Evolutionary conservation across 495 filamentous ascomycete species (phyloP).

Genomic region (Hyaloscypha variabilis): DNA sequence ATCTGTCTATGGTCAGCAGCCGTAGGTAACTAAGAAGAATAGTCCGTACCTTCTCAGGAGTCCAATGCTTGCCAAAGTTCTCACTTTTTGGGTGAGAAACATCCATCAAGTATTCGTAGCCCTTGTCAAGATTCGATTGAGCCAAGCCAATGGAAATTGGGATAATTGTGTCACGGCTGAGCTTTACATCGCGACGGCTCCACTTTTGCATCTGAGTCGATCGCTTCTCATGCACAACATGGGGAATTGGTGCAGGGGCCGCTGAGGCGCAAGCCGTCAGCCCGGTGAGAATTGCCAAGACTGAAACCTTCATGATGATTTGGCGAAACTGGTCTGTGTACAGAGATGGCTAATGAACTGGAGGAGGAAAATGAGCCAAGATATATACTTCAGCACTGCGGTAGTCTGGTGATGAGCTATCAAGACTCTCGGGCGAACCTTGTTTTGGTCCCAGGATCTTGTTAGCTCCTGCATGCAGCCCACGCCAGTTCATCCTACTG

Average conservation of each 20-base stretch:
- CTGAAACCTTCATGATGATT: slow-evolving; percentile 13
- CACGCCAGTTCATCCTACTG: no score
- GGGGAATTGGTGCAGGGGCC: slow-evolving; percentile 3
- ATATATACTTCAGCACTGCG: not conserved
- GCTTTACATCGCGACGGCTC: slow-evolving; percentile 7
- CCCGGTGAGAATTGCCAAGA: not conserved
- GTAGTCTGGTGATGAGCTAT: no score
- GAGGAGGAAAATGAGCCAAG: not conserved
- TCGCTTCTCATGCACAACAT: slow-evolving; percentile 24
- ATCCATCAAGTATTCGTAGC: slow-evolving; percentile 53
- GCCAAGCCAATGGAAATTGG: slow-evolving; percentile 53
- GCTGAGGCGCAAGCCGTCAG: slow-evolving; percentile 6
- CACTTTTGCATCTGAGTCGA: not conserved
- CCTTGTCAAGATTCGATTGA: slow-evolving; percentile 51
- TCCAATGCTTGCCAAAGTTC: slow-evolving; percentile 20
- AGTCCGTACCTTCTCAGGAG: no score
- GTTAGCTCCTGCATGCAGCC: no score
- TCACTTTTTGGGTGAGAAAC: slow-evolving; percentile 31
- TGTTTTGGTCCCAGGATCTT: no score
- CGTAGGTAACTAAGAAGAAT: no score
- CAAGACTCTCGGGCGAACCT: no score
- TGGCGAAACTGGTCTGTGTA: not conserved
- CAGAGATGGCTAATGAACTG: not conserved
- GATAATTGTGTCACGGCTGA: slow-evolving; percentile 25
- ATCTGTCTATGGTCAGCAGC: no score